A percentile compares a stretch with the other conserved stretches of the same genome.
Conservation (phyloP, 2,329 filamentous ascomycete genomes). For the Ophiostoma sp. region DNA sequence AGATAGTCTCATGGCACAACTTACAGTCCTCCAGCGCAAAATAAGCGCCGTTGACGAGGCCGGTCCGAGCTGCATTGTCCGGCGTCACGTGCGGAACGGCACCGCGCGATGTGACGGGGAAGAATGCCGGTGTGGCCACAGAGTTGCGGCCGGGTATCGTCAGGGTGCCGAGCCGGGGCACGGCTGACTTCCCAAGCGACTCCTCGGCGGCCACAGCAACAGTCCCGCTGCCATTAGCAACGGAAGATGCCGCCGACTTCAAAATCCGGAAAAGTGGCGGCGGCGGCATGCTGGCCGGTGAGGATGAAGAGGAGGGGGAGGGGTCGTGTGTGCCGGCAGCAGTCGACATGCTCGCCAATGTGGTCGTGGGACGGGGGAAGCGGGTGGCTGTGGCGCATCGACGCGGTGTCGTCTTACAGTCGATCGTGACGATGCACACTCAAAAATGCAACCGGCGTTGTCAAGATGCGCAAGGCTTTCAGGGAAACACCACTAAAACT, state of each 20-base stretch:
- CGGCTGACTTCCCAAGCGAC: constrained; percentile 14
- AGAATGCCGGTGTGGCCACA: constrained; percentile 81
- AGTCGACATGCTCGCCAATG: constrained; percentile 19
- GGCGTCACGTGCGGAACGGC: constrained; percentile 85
- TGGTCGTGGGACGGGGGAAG: neutral
- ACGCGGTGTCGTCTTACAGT: neutral
- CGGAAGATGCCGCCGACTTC: constrained; percentile 21
- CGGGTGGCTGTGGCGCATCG: neutral
- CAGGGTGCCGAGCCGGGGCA: constrained; percentile 67
- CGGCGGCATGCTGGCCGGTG: constrained; percentile 13
- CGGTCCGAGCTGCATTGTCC: constrained; percentile 70
- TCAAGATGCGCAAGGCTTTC: neutral
- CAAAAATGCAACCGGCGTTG: neutral
- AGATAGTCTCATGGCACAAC: constrained; percentile 36
- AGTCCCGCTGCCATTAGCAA: neutral
- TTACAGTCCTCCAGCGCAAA: constrained; percentile 90
- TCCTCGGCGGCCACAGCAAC: neutral
- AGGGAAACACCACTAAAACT: neutral
- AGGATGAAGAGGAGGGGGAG: neutral
- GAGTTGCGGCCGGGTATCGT: constrained; percentile 59
- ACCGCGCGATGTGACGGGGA: constrained; percentile 79
- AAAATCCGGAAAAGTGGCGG: constrained; percentile 28
- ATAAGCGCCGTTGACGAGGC: constrained; percentile 69
- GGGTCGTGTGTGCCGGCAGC: neutral
- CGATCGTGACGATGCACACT: neutral